Conservation (phyloP, 257 asterid species). For the Penstemon newberryi region DNA sequence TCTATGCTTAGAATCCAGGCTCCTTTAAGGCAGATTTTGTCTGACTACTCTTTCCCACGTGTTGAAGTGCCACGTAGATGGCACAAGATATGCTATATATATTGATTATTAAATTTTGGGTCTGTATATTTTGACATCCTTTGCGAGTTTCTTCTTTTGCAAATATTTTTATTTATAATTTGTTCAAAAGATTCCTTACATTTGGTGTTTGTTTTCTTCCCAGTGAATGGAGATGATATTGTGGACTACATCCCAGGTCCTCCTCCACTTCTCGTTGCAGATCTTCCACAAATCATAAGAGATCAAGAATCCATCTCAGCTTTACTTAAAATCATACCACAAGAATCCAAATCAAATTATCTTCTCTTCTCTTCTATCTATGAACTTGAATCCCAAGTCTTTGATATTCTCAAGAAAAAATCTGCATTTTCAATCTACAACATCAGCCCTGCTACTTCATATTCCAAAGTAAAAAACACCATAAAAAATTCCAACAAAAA, state of each 20-base stretch:
- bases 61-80: too few species aligned
- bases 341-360: conserved; percentile 25
- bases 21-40: too few species aligned
- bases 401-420: conserved; percentile 32
- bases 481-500: conserved; percentile 19
- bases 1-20: too few species aligned
- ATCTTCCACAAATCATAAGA: conserved; percentile 37
- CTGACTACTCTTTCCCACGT: too few species aligned
- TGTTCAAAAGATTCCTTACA: too few species aligned
- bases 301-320: not conserved
- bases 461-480: not conserved
- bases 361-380: conserved; percentile 43
- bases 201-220: too few species aligned
- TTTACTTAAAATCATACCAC: conserved; percentile 2
- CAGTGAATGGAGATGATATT: conserved; percentile 31
- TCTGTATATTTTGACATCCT: too few species aligned
- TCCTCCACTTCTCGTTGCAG: conserved; percentile 38
- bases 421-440: conserved; percentile 40
- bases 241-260: conserved; percentile 59
- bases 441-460: conserved; percentile 45
- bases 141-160: too few species aligned
- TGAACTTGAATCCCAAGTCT: conserved; percentile 48
- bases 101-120: too few species aligned
- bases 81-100: too few species aligned
- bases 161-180: too few species aligned